Evolutionary conservation across 441 rosid genomes (phyloP).

Genomic region (Gossypium schwendimanii): DNA sequence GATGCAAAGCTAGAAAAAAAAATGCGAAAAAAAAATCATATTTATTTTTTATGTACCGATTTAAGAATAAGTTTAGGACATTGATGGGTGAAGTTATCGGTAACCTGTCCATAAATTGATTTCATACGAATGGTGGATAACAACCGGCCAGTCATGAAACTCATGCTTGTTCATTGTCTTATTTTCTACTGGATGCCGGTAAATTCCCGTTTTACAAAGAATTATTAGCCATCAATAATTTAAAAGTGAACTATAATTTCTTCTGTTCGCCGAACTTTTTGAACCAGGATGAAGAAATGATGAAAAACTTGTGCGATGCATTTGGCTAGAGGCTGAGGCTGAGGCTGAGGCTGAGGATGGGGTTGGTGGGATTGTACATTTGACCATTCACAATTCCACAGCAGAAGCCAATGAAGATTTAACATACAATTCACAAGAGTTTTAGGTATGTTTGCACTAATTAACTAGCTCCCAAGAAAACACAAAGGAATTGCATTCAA

Average conservation of each 20-base stretch:
- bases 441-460: slow-evolving; percentile 21
- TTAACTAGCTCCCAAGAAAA: neutral
- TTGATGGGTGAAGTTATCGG: too few relatives aligned
- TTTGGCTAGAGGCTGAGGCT: neutral
- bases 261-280: slow-evolving; percentile 4
- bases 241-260: neutral
- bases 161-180: too few relatives aligned
- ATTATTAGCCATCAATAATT: neutral
- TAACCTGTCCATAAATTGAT: too few relatives aligned
- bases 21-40: too few relatives aligned
- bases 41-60: too few relatives aligned
- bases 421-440: neutral
- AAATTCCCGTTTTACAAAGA: neutral
- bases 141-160: too few relatives aligned
- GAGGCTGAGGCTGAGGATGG: neutral
- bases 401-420: neutral
- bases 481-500: neutral
- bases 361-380: neutral
- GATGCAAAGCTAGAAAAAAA: too few relatives aligned
- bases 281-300: neutral
- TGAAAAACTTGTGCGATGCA: neutral
- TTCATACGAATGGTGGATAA: too few relatives aligned
- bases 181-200: neutral
- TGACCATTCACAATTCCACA: neutral
- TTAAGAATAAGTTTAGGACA: too few relatives aligned